These are phyloP conservation scores for Rutidosis leptorrhynchoides DNA, from an alignment of 129 eudicot species.

Conservation along the genomic window DNA sequence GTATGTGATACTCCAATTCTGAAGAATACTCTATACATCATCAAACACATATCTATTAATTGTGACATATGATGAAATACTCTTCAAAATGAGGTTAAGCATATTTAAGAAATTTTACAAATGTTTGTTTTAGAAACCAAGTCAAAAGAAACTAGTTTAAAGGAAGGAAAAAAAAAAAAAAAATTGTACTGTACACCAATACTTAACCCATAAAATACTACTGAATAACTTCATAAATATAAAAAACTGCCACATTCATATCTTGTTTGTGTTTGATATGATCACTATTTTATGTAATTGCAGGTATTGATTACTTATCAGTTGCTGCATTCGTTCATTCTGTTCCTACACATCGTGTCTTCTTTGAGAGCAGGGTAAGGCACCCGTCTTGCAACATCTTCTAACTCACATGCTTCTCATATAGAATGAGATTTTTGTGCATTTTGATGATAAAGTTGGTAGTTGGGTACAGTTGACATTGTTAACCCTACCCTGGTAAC, in stretches of 20 bases:
- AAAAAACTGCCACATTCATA: neutral
- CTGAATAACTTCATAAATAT: slow-evolving; percentile 11
- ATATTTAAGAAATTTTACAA: no score
- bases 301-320: slow-evolving; percentile 88
- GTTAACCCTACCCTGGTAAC: slow-evolving; percentile 1
- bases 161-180: no score
- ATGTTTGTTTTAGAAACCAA: neutral
- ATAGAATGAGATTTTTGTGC: neutral
- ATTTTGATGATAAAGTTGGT: neutral
- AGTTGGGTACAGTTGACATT: neutral
- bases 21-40: neutral
- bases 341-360: slow-evolving; percentile 78
- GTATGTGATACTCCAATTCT: neutral
- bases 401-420: neutral
- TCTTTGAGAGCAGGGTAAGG: slow-evolving; percentile 50
- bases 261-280: neutral
- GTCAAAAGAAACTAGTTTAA: neutral
- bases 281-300: slow-evolving; percentile 26
- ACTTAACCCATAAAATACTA: neutral
- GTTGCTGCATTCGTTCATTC: slow-evolving; percentile 67
- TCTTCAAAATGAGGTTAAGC: neutral
- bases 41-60: neutral
- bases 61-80: neutral
- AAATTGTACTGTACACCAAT: neutral
- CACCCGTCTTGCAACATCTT: neutral